Evolutionary conservation across 2,329 filamentous ascomycete genomes (phyloP), one percentile per base, ranked within the genome.

Genomic region (Apiospora phragmitis): DNA sequence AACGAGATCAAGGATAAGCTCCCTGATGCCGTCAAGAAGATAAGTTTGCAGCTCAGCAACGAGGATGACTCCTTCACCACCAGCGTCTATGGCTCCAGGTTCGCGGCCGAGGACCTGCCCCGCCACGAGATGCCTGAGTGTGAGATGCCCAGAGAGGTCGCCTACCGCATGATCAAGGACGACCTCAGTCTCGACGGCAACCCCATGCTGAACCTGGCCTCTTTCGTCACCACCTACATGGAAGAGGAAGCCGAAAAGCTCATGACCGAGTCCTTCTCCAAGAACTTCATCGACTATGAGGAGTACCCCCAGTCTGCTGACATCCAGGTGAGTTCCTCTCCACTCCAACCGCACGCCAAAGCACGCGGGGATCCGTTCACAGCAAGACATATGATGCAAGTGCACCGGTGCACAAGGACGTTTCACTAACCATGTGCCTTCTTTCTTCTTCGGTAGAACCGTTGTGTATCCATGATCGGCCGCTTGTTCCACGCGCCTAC

Each of bases 111-210:
- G 78, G 94, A 97, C 77, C 86, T 98, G 55, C 94, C 95, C 38
- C 89, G 88, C 78, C 86, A 93, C 78, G 92, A 94, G 84, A 98
- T 98, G 90, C 94, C 95, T 1, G 94, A 97, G 77, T 78, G 83
- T 26, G 93, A 97, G 83, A 97, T 98, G 95, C 95, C 95, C 62
- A 91, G 89, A 76, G 93, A 97, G 75, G 89, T 97, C 68, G 95
- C 95, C n/a, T 97, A 98, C 82, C 92, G 94, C 67, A 93, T 98
- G 93, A 98, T 98, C 86, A 95, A 94, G 85, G 95, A 98, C 80
- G 94, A 97, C 79, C 86, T 98, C 74, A 96, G 93, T 74, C 86
- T 98, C 68, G 95, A 98, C 80, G 94, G 94, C 70, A 97, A 95
- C 76, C 94, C 94, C 11, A 95, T 94, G 87, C 88, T 97, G 73